Evolutionary conservation across 2,329 filamentous ascomycete genomes (phyloP).

Genomic region (Trichoderma atrobrunneum): DNA sequence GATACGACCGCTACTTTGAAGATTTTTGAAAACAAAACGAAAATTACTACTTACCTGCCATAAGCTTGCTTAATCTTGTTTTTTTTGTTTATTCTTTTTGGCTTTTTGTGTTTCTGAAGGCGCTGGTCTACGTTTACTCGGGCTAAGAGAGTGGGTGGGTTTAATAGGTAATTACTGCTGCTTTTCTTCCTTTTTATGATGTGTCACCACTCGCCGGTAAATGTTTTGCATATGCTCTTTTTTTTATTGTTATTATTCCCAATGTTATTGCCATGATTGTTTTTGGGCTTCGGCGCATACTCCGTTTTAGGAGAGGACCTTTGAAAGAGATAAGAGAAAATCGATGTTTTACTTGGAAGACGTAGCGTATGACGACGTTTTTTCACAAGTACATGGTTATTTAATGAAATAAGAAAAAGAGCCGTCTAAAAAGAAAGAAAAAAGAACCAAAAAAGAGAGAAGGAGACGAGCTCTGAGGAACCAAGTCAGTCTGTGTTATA

Average conservation of each 20-base stretch:
- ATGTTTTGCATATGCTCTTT: neutral
- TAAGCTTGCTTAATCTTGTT: neutral
- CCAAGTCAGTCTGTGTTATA: neutral
- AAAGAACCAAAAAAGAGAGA: neutral
- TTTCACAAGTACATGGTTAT: neutral
- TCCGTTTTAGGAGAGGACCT: neutral
- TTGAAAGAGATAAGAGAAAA: neutral
- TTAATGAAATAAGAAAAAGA: neutral
- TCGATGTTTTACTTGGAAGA: neutral
- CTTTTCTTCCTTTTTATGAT: neutral
- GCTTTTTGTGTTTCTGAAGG: neutral
- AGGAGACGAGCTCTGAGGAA: neutral
- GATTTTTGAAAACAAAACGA: slow-evolving; percentile 56
- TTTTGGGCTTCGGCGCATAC: neutral
- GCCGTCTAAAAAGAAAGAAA: neutral
- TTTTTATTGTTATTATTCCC: neutral
- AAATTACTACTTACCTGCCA: neutral
- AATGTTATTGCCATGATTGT: neutral
- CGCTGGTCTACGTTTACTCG: neutral
- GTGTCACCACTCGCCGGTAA: neutral
- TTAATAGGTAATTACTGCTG: neutral
- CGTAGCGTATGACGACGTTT: neutral
- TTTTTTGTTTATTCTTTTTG: neutral
- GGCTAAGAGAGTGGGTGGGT: neutral
- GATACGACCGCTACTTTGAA: slow-evolving; percentile 69